Conservation (phyloP, 2,329 filamentous ascomycete genomes). For the Cercospora berteroae region DNA sequence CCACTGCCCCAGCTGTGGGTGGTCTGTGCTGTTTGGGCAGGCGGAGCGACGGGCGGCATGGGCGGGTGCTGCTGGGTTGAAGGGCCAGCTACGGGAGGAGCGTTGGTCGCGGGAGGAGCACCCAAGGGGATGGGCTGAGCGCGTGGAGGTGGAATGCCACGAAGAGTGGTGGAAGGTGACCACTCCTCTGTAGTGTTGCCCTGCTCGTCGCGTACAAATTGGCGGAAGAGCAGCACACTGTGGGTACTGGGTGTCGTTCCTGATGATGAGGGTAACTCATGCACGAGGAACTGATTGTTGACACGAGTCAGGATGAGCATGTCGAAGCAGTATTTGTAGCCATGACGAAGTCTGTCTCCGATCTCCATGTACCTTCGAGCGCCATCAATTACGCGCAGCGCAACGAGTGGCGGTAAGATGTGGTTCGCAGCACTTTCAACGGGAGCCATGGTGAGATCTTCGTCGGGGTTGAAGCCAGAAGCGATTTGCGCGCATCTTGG, state of each 20-base stretch:
- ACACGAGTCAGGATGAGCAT: neutral
- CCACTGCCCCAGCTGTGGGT: too few species aligned
- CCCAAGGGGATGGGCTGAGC: too few species aligned
- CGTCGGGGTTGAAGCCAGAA: neutral
- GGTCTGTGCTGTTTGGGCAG: neutral
- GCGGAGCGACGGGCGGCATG: neutral
- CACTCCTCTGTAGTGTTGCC: neutral
- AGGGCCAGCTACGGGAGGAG: neutral
- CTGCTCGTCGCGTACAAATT: neutral
- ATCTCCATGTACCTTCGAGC: constrained; percentile 1
- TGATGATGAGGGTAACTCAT: neutral
- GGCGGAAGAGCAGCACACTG: neutral
- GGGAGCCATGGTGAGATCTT: neutral
- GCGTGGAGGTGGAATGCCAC: neutral
- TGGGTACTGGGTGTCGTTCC: neutral
- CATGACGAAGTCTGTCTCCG: neutral
- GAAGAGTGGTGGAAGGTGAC: neutral
- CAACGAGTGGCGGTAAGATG: neutral
- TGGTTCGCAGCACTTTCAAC: neutral
- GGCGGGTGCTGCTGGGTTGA: neutral
- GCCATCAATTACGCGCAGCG: neutral
- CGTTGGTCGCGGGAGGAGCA: too few species aligned
- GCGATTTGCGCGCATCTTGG: neutral
- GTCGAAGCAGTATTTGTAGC: neutral
- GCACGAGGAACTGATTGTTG: neutral